Evolutionary conservation across 2,329 filamentous ascomycete species (phyloP).

Genomic region (Diaporthe citrichinensis): DNA sequence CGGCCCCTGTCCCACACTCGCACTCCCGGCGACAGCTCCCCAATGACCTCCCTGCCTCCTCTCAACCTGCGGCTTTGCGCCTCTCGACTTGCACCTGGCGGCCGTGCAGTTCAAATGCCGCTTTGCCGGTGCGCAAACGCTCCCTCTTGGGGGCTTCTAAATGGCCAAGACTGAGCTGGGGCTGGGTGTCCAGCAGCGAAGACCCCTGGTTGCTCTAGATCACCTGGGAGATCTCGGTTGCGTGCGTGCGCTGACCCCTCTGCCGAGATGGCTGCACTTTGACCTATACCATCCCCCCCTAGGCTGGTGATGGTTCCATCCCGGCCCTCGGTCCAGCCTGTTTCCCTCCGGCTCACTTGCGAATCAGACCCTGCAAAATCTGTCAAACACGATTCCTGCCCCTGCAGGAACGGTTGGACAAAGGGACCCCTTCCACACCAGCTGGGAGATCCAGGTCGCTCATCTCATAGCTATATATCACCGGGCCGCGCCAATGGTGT

Average conservation of each 20-base stretch:
- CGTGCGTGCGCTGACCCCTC: conserved; percentile 30
- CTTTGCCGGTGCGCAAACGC: conserved; percentile 18
- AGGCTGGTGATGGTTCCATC: conserved; percentile 24
- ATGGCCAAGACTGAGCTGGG: neutral
- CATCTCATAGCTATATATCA: conserved; percentile 32
- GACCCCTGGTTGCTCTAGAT: conserved; percentile 17
- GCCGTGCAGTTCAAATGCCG: conserved; percentile 24
- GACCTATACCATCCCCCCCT: conserved; percentile 28
- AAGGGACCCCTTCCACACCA: conserved; percentile 20
- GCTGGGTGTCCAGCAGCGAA: neutral
- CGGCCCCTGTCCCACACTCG: conserved; percentile 26
- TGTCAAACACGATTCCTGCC: conserved; percentile 37
- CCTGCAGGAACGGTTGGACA: conserved; percentile 36
- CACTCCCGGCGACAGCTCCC: conserved; percentile 7
- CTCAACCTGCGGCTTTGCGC: conserved; percentile 18
- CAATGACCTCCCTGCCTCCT: conserved; percentile 18
- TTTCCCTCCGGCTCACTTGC: conserved; percentile 18
- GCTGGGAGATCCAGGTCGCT: conserved; percentile 13
- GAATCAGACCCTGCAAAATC: conserved; percentile 29
- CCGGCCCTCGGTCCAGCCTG: conserved; percentile 23
- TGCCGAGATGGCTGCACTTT: conserved; percentile 31
- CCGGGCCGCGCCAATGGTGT: conserved; percentile 27
- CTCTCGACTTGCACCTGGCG: conserved; percentile 6
- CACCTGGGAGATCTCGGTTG: conserved; percentile 27
- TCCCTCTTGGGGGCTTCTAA: conserved; percentile 12